Base-by-base conservation (phyloP, 2,329 filamentous ascomycete genomes). In the Aureobasidium vineae region DNA sequence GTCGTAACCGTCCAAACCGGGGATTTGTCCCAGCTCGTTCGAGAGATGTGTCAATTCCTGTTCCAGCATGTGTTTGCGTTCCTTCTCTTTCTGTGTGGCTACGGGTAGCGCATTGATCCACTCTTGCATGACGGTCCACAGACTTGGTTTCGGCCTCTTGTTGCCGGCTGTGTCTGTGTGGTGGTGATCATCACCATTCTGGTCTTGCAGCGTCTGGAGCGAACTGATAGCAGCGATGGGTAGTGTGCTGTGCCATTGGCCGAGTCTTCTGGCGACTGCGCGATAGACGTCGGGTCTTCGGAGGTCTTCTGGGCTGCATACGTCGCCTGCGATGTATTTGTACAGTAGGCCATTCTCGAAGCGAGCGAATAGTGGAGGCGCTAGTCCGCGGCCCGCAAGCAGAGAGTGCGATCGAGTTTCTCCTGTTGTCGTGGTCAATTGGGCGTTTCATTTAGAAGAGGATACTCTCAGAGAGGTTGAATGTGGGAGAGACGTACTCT, bases 341-440 rank as follows among this genome's bases (percentile, higher is more conserved):
- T 99, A 99, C 74, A 99, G 85, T 80, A 99, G 91, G 71, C 95
- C 95, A 76, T 99, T 99, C 73, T 92, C 85, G 82, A 99, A 99
- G 71, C 93, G 90, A 65, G 93, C 95, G 67, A 98, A 85, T 63
- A 99, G 84, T 68, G 90, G 83, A 43, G 95, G 95, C 23, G 95
- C 95, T 64, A 99, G 88, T 72, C 88, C 87, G 73, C 92, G 83
- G 71, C 86, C 86, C 80, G 93, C 92, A 69, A 98, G 88, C 66
- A 97, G 84, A 75, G 92, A 92, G 79, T 99, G 95, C 76, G 86
- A 86, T 67, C 78, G 81, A 50, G 84, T 83, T 79, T 88, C 86
- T 77, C 85, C 85, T 87, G 41, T 61, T 40, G 54, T 53, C 10
- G 2, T 33, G 10, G 50, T 67, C 45, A 67, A 54, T 53, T 36